phyloP scores from a whole-genome alignment of 495 filamentous ascomycete species.

The Annulohypoxylon bovei region DNA sequence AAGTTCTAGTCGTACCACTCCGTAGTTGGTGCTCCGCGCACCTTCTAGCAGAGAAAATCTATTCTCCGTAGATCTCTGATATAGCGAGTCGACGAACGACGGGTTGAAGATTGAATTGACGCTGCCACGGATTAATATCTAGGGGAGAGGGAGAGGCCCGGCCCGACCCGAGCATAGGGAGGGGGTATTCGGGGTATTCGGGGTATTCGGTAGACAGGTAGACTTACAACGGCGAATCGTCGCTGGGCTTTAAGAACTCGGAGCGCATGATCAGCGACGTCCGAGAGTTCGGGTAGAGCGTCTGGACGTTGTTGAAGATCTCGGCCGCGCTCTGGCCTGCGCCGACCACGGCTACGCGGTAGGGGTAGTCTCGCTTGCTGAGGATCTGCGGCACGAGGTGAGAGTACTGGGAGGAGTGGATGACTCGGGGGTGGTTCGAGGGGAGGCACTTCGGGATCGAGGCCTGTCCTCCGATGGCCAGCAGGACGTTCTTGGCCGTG shows the following conservation, averaged over 20 bases:
- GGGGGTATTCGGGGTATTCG: too few species aligned
- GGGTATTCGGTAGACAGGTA: neutral
- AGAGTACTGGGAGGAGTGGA: constrained; percentile 92
- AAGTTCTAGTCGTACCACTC: constrained; percentile 86
- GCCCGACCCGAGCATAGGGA: neutral
- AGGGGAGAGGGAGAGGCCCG: neutral
- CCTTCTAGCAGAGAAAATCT: constrained; percentile 69
- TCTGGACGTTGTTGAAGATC: constrained; percentile 89
- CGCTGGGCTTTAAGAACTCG: constrained; percentile 84
- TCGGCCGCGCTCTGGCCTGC: constrained; percentile 94
- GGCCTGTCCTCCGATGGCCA: constrained; percentile 85
- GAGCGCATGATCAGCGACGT: constrained; percentile 80
- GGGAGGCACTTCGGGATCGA: constrained; percentile 77
- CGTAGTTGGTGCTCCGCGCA: constrained; percentile 88
- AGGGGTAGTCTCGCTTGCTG: constrained; percentile 63
- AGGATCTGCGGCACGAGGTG: constrained; percentile 69
- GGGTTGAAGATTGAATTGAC: constrained; percentile 98
- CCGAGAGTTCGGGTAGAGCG: constrained; percentile 81
- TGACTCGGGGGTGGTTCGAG: constrained; percentile 68
- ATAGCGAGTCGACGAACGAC: constrained; percentile 77
- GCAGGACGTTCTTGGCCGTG: constrained; percentile 79
- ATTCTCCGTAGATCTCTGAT: constrained; percentile 66
- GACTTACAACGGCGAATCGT: constrained; percentile 93
- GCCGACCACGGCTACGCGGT: constrained; percentile 84
- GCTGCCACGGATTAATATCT: constrained; percentile 55